phyloP scores from a whole-genome alignment of 2,329 filamentous ascomycete genomes.

The Pseudogymnoascus sp. region DNA sequence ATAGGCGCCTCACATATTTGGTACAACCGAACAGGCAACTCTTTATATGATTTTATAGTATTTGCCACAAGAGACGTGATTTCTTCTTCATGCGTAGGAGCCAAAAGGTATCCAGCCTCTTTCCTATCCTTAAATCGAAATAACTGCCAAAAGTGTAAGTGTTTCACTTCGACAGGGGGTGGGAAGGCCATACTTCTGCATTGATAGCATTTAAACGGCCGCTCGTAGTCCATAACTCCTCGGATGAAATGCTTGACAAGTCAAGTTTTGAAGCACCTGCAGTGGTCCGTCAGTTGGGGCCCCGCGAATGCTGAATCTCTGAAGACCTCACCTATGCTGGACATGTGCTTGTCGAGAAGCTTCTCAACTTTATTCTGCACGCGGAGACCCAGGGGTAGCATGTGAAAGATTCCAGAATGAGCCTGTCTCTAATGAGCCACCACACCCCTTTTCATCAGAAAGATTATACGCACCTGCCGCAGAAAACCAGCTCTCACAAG shows the following conservation, averaged over 20 bases:
- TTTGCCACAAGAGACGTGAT: constrained; percentile 74
- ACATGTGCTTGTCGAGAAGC: constrained; percentile 86
- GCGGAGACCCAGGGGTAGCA: constrained; percentile 76
- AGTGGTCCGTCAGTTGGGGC: constrained; percentile 11
- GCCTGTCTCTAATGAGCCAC: constrained; percentile 40
- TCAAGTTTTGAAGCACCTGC: constrained; percentile 70
- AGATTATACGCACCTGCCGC: constrained; percentile 49
- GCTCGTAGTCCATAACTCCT: constrained; percentile 73
- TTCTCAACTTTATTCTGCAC: constrained; percentile 83
- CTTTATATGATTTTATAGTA: constrained; percentile 72
- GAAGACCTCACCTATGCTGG: constrained; percentile 49
- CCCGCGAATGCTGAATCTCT: neutral
- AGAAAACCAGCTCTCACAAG: constrained; percentile 65
- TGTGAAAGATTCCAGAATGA: constrained; percentile 84
- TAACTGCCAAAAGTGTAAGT: constrained; percentile 44
- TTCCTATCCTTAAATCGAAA: constrained; percentile 76
- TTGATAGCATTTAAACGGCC: constrained; percentile 66
- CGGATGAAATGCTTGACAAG: constrained; percentile 76
- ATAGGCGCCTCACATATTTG: constrained; percentile 63
- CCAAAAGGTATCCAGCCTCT: constrained; percentile 63
- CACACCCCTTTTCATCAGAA: neutral
- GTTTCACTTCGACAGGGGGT: constrained; percentile 5
- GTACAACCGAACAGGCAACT: constrained; percentile 78
- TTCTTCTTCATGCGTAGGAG: constrained; percentile 94
- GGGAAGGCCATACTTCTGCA: constrained; percentile 52